phyloP scores from a whole-genome alignment of 345 rosid genomes.

The Salix exigua region DNA sequence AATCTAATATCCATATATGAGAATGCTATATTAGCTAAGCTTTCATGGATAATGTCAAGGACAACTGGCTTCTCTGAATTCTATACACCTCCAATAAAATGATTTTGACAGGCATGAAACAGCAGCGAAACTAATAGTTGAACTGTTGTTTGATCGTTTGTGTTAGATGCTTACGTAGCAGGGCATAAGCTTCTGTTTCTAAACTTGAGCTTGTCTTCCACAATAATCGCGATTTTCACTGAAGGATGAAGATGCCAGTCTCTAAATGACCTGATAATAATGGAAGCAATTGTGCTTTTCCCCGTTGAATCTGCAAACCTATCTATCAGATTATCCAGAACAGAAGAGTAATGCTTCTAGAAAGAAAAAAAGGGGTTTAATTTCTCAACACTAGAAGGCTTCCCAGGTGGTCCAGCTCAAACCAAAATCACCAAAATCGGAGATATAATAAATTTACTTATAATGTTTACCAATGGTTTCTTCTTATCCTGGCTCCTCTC shows the following conservation, averaged over 20 bases:
- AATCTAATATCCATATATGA: background rate
- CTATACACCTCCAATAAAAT: background rate
- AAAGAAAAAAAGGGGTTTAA: background rate
- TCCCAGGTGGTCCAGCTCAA: constrained; percentile 31
- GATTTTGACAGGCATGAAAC: background rate
- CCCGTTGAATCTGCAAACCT: background rate
- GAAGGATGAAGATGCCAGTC: background rate
- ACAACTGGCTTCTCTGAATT: background rate
- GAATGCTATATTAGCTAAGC: background rate
- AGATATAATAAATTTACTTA: constrained; percentile 5
- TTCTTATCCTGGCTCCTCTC: constrained; percentile 13
- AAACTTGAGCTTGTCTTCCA: background rate
- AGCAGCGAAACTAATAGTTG: background rate
- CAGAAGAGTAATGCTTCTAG: background rate
- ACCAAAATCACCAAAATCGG: constrained; percentile 19
- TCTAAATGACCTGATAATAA: background rate
- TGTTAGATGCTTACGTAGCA: background rate
- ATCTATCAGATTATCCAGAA: background rate
- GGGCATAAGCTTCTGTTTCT: background rate
- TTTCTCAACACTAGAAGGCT: constrained; percentile 8
- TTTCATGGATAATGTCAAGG: background rate
- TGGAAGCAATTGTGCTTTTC: background rate
- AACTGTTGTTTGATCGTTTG: background rate
- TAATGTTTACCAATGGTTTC: constrained; percentile 24
- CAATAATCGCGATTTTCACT: background rate